Evolutionary conservation across 164 flowering plant species (phyloP), one percentile per base, ranked within the genome.

Genomic region (Pachysandra terminalis): DNA sequence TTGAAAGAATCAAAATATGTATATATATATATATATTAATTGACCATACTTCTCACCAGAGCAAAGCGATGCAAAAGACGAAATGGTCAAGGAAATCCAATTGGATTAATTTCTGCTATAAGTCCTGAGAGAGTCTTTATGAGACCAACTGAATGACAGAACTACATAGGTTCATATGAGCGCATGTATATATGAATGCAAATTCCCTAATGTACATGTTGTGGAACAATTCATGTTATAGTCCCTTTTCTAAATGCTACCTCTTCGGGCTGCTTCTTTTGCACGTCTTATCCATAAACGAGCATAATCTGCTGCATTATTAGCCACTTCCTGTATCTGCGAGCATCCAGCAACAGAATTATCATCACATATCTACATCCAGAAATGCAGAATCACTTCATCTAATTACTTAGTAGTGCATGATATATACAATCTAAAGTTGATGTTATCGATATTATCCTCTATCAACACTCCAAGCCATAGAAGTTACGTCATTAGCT

Each of bases 261-360:
- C 91, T 74, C 72, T 80, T 62, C 76, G 77, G 45, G 93, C 88
- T 32, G 89, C 93, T 68, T 81, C 87, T 72, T 80, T 87, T 21
- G 86, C 93, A 37, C 73, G 79, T 56, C 65, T 76, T 68, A 92
- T 65, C 98, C 97, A 92, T 63, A 76, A 75, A 59, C 64, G 82
- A 75, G 90, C 90, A 75, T 73, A 79, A 41, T 81, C 88, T 13
- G 96, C 91, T 23, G 92, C 96, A 66, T 75, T 85, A 72, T 56
- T 75, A 68, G 86, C 77, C 81, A 85, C 59, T 66, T 85, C 93
- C 79, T 78, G 83, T 41, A 95, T 73, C 99, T 95, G 86, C 21
- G 66, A 70, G 56, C 8, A 37, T 23, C 19, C 22, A 67, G 4
- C 3, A 26, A 28, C 37, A 32, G 37, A 32, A 5, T 22, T 61